Conservation (phyloP, 1,139 yeast species). For the Nakaseomyces kungkrabaensis region DNA sequence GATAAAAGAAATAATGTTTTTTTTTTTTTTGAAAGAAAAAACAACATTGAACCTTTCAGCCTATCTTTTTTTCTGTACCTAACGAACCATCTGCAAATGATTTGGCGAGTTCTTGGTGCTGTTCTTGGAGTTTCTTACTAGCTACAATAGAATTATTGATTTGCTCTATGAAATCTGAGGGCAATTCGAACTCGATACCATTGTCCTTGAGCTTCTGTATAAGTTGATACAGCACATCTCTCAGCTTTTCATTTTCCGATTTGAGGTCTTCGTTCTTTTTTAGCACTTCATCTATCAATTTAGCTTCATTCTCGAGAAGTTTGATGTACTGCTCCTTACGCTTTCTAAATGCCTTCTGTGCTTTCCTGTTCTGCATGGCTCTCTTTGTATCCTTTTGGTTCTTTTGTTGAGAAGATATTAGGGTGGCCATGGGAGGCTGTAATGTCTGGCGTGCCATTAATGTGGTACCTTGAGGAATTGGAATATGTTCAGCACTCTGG, state of each 20-base stretch:
- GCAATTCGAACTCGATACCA: neutral
- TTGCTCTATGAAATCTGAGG: neutral
- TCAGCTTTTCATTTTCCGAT: conserved; percentile 59
- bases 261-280: conserved; percentile 54
- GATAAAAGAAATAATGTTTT: neutral
- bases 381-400: conserved; percentile 51
- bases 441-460: neutral
- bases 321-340: conserved; percentile 69
- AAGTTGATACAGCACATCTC: neutral
- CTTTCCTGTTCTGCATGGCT: conserved; percentile 80
- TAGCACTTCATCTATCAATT: conserved; percentile 48
- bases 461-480: neutral
- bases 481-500: neutral
- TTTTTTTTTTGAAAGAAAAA: too few species aligned
- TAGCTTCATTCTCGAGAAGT: conserved; percentile 63
- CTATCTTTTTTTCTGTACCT: neutral
- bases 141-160: neutral
- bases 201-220: neutral
- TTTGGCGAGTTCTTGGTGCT: neutral
- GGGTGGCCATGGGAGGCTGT: neutral
- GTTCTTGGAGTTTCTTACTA: neutral
- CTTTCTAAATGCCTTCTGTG: conserved; percentile 79
- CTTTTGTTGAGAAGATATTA: neutral
- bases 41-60: neutral
- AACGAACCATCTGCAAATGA: neutral